Evolutionary conservation across 1,284 basidiomycete genomes (phyloP).

Genomic region (Trametes pubescens): DNA sequence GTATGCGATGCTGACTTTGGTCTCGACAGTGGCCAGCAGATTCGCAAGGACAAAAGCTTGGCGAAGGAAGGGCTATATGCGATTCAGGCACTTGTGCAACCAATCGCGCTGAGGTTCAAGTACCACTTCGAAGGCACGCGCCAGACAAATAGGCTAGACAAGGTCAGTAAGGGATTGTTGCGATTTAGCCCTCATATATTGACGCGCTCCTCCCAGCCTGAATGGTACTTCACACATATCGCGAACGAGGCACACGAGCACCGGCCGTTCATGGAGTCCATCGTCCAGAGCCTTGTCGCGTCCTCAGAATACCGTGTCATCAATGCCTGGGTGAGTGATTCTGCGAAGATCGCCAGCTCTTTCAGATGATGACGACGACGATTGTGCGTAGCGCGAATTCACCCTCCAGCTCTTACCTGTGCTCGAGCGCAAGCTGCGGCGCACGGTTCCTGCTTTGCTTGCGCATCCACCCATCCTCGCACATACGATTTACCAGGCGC

Average conservation of each 20-base stretch:
- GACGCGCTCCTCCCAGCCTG: slow-evolving; percentile 68
- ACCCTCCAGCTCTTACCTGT: slow-evolving; percentile 76
- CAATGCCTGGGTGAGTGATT: slow-evolving; percentile 71
- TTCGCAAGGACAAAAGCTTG: slow-evolving; percentile 42
- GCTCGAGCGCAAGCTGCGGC: slow-evolving; percentile 74
- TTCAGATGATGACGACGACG: neutral
- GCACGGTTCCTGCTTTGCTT: slow-evolving; percentile 79
- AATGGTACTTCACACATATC: slow-evolving; percentile 96
- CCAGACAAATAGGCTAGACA: slow-evolving; percentile 93
- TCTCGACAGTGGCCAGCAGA: slow-evolving; percentile 56
- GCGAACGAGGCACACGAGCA: slow-evolving; percentile 87
- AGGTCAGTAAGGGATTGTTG: slow-evolving; percentile 57
- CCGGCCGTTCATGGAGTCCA: slow-evolving; percentile 75
- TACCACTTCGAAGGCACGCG: slow-evolving; percentile 94
- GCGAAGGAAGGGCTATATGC: slow-evolving; percentile 67
- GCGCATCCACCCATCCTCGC: slow-evolving; percentile 87
- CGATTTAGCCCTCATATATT: neutral
- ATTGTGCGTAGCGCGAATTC: slow-evolving; percentile 72
- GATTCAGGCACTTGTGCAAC: slow-evolving; percentile 85
- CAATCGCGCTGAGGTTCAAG: slow-evolving; percentile 89
- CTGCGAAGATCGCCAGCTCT: slow-evolving; percentile 5
- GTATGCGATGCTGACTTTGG: neutral
- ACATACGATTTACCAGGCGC: slow-evolving; percentile 93
- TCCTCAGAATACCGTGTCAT: slow-evolving; percentile 68
- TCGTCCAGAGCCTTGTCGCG: slow-evolving; percentile 77